Evolutionary conservation across 2,329 filamentous ascomycete species (phyloP), one percentile per base, ranked within the genome.

Genomic region (Dothiorella sarmentorum): DNA sequence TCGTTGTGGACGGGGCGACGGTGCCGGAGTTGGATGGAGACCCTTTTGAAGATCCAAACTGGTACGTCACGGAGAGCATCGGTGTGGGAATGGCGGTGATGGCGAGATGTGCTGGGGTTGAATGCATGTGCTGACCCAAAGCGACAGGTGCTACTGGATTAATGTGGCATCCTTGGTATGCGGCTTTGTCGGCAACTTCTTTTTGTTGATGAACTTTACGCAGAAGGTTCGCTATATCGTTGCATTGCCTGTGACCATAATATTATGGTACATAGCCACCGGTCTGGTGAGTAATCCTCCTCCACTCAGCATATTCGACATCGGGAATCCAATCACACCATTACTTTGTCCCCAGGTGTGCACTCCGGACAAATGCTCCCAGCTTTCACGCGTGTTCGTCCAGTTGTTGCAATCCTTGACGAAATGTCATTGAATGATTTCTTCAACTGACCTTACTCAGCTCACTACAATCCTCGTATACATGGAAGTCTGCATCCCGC

Each of bases 201-300:
- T 91, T 62, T 80, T 97, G 1, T 80, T 97, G 0, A 82, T 94
- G 64, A 96, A 96, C 73, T 96, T 97, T 81, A 89, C 91, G 0
- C 83, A 85, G 59, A 81, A 86, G 5, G 82, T 96, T 6, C 84
- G 90, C 52, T 96, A 96, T 69, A 86, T 87, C 17, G 79, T 96
- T 37, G 90, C 91, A 1, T 82, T 96, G 61, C 91, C 92, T 0
- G 79, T 90, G 20, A 95, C 91, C 0, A 96, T 97, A 60, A 71
- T 88, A 7, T 82, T 90, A 60, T 97, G 92, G 91, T 83, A 83
- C 64, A 63, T 85, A 10, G 81, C 85, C 1, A 83, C 83, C 0
- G 80, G 76, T 0, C 81, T 88, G 61, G 77, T 83, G 67, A 73
- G 78, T 71, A 17, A n/a, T 27, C 5, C 33, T 58, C 4, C 20